Evolutionary conservation across 345 rosid species (phyloP), one percentile per base, ranked within the genome.

Genomic region (Aegle marmelos): DNA sequence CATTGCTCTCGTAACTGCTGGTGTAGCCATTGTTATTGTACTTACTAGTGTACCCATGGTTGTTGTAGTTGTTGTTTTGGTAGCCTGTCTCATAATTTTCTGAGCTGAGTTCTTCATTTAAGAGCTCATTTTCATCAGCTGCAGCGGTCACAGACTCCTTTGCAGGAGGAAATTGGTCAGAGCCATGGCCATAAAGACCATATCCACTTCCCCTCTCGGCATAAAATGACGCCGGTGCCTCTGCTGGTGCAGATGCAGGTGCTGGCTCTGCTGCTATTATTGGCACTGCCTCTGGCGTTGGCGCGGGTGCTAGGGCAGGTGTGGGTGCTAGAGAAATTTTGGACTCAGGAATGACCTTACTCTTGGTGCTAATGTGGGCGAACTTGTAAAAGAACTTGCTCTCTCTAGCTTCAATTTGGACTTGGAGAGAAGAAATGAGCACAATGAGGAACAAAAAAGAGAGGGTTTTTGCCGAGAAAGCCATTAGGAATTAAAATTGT

Each of bases 351-450:
- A 34, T 34, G 9, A 50, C 76, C 53, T 36, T 80, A 41, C 64
- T 67, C 13, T 71, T 34, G 31, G 65, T 75, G 72, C 73, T 80
- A 37, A 68, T n/a, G 66, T 76, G 89, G 22, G 84, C 84, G 81
- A 87, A 81, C 87, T 89, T 91, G 83, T 85, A 86, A 72, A 91
- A 91, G 84, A 91, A 87, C 80, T 75, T 84, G 79, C 91, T 88
- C 74, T 87, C 89, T 78, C 93, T 90, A 13, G 87, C 92, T 31
- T 89, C 86, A 73, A 82, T 81, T 25, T 77, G 65, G 50, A 81
- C 80, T 25, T 77, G 65, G 41, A 57, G 34, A 64, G 80, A 58
- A 60, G 80, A 75, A 74, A 84, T 74, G 50, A 81, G 58, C 37
- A 75, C 21, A 30, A 75, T 54, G 54, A 82, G 68, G 61, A 79